Conservation (phyloP, 257 asterid species). For the Scutellaria minor region DNA sequence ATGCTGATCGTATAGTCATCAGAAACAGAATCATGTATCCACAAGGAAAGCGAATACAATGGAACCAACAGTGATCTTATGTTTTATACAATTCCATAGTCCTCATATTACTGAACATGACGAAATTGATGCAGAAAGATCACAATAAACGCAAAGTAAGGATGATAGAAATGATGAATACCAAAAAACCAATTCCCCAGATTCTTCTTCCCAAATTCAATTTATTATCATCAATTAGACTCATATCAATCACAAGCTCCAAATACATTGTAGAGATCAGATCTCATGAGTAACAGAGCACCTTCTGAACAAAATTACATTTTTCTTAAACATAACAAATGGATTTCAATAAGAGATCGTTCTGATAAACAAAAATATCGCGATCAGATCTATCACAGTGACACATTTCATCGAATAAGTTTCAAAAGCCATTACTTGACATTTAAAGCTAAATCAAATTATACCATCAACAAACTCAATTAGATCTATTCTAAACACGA, state of each 20-base stretch:
- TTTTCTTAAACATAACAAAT: conserved; percentile 11
- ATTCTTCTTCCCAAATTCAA: conserved; percentile 19
- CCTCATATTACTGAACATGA: not conserved
- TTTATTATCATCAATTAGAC: not conserved
- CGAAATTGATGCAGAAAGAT: not conserved
- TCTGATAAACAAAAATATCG: not conserved
- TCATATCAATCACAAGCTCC: conserved; percentile 22
- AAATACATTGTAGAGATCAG: conserved; percentile 13
- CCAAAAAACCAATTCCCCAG: not conserved
- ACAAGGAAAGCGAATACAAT: conserved; percentile 7
- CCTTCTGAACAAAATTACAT: conserved; percentile 2
- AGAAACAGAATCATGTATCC: conserved; percentile 13
- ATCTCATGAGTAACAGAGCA: conserved; percentile 29
- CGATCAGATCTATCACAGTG: conserved; percentile 36
- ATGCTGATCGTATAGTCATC: not conserved
- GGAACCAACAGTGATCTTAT: conserved; percentile 4
- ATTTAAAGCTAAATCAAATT: conserved; percentile 11
- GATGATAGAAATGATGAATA: not conserved
- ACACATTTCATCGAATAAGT: conserved; percentile 25
- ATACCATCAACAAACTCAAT: conserved; percentile 19
- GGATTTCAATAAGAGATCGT: not conserved
- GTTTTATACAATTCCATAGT: conserved; percentile 6
- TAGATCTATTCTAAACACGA: conserved; percentile 19
- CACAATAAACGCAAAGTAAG: no score
- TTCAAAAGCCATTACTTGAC: conserved; percentile 22